phyloP scores from a whole-genome alignment of 805 yeast species.

The Metschnikowia orientalis region DNA sequence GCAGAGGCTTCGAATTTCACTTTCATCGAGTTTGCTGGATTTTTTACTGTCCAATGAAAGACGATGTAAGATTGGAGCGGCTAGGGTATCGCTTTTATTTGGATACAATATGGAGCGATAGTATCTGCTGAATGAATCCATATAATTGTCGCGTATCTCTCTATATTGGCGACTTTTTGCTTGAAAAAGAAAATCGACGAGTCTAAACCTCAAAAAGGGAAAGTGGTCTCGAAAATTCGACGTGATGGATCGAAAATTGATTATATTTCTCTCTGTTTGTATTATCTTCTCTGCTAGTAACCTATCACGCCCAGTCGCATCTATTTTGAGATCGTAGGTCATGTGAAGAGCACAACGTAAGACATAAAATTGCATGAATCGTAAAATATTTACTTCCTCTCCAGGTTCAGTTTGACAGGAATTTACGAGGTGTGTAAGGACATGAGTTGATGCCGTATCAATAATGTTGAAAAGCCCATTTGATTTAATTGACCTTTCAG shows the following conservation, averaged over 20 bases:
- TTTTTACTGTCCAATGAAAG: no score
- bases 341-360: conserved; percentile 46
- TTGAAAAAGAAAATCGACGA: conserved; percentile 12
- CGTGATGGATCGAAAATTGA: conserved; percentile 53
- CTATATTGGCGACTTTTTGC: conserved; percentile 23
- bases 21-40: conserved; percentile 33
- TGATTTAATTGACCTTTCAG: no score
- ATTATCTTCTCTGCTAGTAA: conserved; percentile 49
- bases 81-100: no score
- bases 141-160: conserved; percentile 45
- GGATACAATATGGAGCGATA: neutral
- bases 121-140: conserved; percentile 31
- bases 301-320: conserved; percentile 34
- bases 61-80: no score
- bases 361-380: conserved; percentile 45
- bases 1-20: conserved; percentile 57
- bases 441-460: no score
- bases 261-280: conserved; percentile 52
- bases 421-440: no score
- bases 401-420: no score
- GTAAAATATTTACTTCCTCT: conserved; percentile 40
- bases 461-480: no score
- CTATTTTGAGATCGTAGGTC: conserved; percentile 50
- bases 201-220: conserved; percentile 39
- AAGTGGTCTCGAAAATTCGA: conserved; percentile 54